A percentile compares a stretch with the other conserved stretches of the same genome.
These are phyloP conservation scores for Acanthamoeba royreba DNA, from an alignment of 208 protist genomes.

Conservation along the genomic window DNA sequence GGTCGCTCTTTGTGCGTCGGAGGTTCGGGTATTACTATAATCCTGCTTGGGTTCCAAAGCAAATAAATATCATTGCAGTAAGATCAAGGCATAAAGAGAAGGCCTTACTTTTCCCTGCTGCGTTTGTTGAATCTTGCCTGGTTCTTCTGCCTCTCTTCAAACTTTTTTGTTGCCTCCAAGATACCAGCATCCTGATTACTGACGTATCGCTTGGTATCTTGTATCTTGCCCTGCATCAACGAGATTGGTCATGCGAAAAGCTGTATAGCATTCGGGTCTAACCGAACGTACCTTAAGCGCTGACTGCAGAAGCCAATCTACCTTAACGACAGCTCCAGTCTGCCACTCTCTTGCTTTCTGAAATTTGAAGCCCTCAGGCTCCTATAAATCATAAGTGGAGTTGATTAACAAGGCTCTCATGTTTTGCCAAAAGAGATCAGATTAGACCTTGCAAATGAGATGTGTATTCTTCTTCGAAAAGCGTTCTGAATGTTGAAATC, in stretches of 20 bases:
- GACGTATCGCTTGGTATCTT: not conserved
- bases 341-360: not conserved
- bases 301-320: not conserved
- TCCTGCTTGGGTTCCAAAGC: no score
- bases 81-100: no score
- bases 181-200: no score
- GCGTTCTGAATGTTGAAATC: not conserved
- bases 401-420: not conserved
- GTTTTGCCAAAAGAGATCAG: not conserved
- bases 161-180: no score
- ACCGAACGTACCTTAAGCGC: not conserved
- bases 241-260: not conserved
- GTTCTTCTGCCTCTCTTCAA: no score
- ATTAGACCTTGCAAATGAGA: not conserved
- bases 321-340: not conserved
- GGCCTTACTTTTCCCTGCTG: no score
- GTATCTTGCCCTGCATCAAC: not conserved
- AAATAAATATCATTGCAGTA: no score
- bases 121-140: no score
- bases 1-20: no score
- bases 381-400: not conserved
- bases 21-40: no score
- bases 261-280: not conserved
- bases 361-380: not conserved
- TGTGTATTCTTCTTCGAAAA: not conserved